Conservation (phyloP, 345 rosid species). For the Zanthoxylum bungeanum region DNA sequence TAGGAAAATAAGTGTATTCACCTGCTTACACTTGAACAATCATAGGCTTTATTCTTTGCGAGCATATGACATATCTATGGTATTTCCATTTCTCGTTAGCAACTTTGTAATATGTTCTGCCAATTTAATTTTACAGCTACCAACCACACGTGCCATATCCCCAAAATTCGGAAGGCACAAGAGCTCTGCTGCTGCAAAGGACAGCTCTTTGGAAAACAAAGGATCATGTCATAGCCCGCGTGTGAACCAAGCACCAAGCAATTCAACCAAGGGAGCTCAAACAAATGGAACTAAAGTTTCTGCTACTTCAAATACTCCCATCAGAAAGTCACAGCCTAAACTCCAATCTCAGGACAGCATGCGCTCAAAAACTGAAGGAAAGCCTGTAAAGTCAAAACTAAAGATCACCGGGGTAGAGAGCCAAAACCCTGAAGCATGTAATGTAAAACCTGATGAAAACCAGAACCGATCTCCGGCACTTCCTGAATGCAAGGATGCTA, state of each 20-base stretch:
- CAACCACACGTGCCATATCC: constrained; percentile 80
- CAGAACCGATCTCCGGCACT: constrained; percentile 22
- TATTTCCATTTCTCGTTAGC: background rate
- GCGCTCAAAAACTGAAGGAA: constrained; percentile 29
- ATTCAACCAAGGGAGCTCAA: constrained; percentile 34
- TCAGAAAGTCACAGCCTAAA: constrained; percentile 48
- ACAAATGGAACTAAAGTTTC: constrained; percentile 36
- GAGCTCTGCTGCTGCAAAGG: constrained; percentile 35
- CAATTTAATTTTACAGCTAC: constrained; percentile 45
- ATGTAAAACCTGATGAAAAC: constrained; percentile 33
- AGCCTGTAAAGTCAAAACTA: constrained; percentile 36
- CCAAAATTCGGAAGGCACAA: constrained; percentile 95
- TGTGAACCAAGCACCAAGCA: constrained; percentile 30
- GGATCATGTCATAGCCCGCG: constrained; percentile 30
- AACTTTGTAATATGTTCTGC: background rate
- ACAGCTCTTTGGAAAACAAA: constrained; percentile 35
- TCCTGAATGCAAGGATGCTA: constrained; percentile 27
- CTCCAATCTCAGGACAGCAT: constrained; percentile 30
- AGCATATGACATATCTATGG: background rate
- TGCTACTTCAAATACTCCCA: constrained; percentile 36
- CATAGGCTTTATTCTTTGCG: background rate
- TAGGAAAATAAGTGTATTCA: background rate
- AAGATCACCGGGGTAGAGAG: constrained; percentile 22
- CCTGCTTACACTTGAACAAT: background rate
- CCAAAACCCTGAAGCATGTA: constrained; percentile 18